phyloP scores from a whole-genome alignment of 129 eudicot genomes.

The Flaveria brownii region DNA sequence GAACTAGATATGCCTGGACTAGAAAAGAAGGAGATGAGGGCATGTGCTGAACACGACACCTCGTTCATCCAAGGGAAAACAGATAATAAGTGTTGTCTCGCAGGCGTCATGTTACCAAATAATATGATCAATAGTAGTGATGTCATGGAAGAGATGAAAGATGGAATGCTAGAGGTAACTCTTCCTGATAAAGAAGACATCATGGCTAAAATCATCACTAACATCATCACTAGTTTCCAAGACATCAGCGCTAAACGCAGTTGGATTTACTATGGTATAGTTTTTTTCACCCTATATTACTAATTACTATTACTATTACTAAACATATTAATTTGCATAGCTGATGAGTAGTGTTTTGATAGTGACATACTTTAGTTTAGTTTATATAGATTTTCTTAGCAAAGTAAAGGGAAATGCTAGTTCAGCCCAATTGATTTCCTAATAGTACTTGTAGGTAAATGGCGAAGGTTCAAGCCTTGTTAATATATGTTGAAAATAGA shows the following conservation, averaged over 20 bases:
- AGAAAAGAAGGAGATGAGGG: background rate
- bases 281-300: background rate
- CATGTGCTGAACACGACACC: background rate
- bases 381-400: too few relatives aligned
- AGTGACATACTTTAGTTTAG: too few relatives aligned
- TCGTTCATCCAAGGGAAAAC: background rate
- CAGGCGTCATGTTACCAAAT: background rate
- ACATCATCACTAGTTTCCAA: background rate
- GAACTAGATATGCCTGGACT: background rate
- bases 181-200: background rate
- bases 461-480: background rate
- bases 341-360: too few relatives aligned
- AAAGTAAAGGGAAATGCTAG: too few relatives aligned
- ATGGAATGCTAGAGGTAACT: background rate
- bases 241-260: background rate
- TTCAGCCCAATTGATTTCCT: too few relatives aligned
- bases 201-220: background rate
- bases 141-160: background rate
- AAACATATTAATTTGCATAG: too few relatives aligned
- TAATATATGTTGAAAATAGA: background rate
- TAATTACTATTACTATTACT: too few relatives aligned
- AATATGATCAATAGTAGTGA: background rate
- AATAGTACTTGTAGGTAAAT: too few relatives aligned
- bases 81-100: background rate
- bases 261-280: conserved; percentile 7